phyloP scores from a whole-genome alignment of 2,329 filamentous ascomycete genomes.

The Microdochium trichocladiopsis region DNA sequence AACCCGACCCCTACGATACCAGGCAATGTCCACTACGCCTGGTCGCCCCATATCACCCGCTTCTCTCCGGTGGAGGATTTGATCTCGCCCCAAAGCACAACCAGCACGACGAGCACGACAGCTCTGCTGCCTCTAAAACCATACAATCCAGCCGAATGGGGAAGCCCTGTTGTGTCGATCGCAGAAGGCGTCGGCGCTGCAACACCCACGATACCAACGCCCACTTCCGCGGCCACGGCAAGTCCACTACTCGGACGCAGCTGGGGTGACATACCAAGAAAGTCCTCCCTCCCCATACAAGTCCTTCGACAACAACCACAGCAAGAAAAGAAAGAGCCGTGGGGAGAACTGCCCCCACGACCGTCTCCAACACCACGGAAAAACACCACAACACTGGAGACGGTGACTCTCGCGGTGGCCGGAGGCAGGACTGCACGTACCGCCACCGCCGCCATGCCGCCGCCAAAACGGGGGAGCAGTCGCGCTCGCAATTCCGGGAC shows the following conservation, averaged over 20 bases:
- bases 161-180: constrained; percentile 8
- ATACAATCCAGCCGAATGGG: constrained; percentile 23
- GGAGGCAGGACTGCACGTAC: not conserved
- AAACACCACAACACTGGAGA: not conserved
- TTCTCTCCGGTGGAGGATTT: constrained; percentile 20
- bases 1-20: constrained; percentile 12
- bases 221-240: constrained; percentile 17
- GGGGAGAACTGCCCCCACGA: not conserved
- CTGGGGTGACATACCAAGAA: constrained; percentile 13
- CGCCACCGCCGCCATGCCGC: too few relatives aligned
- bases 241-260: constrained; percentile 18
- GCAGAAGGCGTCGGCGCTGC: not conserved
- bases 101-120: constrained; percentile 19
- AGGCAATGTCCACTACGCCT: constrained; percentile 19
- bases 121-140: constrained; percentile 20
- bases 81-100: constrained; percentile 16
- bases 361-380: not conserved
- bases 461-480: too few relatives aligned
- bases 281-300: not conserved
- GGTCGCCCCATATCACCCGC: constrained; percentile 17
- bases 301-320: not conserved
- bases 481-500: not conserved
- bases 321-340: not conserved
- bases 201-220: constrained; percentile 7
- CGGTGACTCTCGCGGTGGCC: not conserved